Conservation (phyloP, 2,329 filamentous ascomycete species). For the Aquanectria penicillioides region DNA sequence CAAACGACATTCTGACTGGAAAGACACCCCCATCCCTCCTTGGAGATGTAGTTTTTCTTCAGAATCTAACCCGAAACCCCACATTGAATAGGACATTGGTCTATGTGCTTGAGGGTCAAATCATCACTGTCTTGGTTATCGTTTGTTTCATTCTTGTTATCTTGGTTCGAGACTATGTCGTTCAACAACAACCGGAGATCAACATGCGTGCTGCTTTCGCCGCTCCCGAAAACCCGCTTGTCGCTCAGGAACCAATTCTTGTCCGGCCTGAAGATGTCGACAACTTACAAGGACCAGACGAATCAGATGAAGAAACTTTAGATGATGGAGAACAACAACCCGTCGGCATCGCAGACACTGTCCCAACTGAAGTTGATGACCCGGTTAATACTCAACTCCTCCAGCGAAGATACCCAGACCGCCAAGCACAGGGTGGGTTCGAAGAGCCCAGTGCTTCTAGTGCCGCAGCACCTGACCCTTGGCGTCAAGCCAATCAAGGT, state of each 20-base stretch:
- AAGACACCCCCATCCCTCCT: slow-evolving; percentile 52
- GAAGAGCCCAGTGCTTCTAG: slow-evolving; percentile 18
- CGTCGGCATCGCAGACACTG: slow-evolving; percentile 21
- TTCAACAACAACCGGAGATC: slow-evolving; percentile 94
- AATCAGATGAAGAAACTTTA: slow-evolving; percentile 46
- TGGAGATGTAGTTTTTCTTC: slow-evolving; percentile 66
- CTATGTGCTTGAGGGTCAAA: slow-evolving; percentile 87
- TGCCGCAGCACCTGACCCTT: slow-evolving; percentile 12
- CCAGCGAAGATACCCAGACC: slow-evolving; percentile 26
- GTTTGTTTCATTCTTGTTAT: slow-evolving; percentile 97
- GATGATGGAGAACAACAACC: slow-evolving; percentile 39
- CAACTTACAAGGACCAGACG: slow-evolving; percentile 34
- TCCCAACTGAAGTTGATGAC: slow-evolving; percentile 21
- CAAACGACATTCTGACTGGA: slow-evolving; percentile 18
- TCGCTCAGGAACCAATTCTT: slow-evolving; percentile 37
- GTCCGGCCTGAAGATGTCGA: slow-evolving; percentile 37
- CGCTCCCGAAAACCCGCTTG: slow-evolving; percentile 49
- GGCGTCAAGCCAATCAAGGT: background rate
- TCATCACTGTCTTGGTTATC: slow-evolving; percentile 92
- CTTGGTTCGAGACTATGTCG: slow-evolving; percentile 95
- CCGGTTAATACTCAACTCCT: slow-evolving; percentile 23
- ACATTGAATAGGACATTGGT: slow-evolving; percentile 82
- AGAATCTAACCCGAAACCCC: slow-evolving; percentile 73
- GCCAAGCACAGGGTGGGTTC: slow-evolving; percentile 17
- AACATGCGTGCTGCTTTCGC: slow-evolving; percentile 79